phyloP scores from a whole-genome alignment of 495 filamentous ascomycete genomes.

The Baudoinia panamericana region DNA sequence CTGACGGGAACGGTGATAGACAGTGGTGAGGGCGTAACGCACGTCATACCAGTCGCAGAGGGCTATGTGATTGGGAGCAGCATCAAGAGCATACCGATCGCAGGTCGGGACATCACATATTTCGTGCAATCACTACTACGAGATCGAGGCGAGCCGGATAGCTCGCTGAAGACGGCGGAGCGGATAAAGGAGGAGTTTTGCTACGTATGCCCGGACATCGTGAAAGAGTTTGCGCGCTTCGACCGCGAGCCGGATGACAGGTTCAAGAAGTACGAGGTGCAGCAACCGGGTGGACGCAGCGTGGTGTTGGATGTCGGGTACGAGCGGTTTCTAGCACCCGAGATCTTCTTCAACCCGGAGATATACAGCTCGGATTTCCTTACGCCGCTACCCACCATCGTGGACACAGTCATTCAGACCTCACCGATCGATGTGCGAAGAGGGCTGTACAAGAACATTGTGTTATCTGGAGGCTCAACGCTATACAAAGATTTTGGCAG shows the following conservation, averaged over 20 bases:
- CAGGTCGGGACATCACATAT: slow-evolving; percentile 93
- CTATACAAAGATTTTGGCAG: slow-evolving; percentile 96
- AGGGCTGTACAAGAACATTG: slow-evolving; percentile 99
- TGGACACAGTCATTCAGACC: slow-evolving; percentile 91
- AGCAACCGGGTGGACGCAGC: slow-evolving; percentile 71
- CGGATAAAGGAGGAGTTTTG: slow-evolving; percentile 97
- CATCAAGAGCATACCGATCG: slow-evolving; percentile 97
- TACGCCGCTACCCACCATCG: slow-evolving; percentile 83
- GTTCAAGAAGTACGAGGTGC: slow-evolving; percentile 78
- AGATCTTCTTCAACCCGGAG: slow-evolving; percentile 99
- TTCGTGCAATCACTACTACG: slow-evolving; percentile 93
- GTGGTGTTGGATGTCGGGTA: slow-evolving; percentile 88
- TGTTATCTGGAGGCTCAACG: slow-evolving; percentile 89
- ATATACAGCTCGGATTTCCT: slow-evolving; percentile 98
- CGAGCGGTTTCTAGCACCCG: slow-evolving; percentile 92
- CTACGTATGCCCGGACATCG: slow-evolving; percentile 95
- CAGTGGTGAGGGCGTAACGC: slow-evolving; percentile 93
- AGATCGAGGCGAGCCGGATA: slow-evolving; percentile 92
- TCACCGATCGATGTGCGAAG: slow-evolving; percentile 94
- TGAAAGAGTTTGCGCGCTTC: slow-evolving; percentile 90
- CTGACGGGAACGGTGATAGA: slow-evolving; percentile 96
- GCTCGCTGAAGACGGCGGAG: slow-evolving; percentile 91
- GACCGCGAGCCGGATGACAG: slow-evolving; percentile 74
- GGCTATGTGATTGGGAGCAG: slow-evolving; percentile 97
- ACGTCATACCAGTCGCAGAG: slow-evolving; percentile 97